phyloP scores from a whole-genome alignment of 495 filamentous ascomycete genomes.

The Durotheca rogersii region DNA sequence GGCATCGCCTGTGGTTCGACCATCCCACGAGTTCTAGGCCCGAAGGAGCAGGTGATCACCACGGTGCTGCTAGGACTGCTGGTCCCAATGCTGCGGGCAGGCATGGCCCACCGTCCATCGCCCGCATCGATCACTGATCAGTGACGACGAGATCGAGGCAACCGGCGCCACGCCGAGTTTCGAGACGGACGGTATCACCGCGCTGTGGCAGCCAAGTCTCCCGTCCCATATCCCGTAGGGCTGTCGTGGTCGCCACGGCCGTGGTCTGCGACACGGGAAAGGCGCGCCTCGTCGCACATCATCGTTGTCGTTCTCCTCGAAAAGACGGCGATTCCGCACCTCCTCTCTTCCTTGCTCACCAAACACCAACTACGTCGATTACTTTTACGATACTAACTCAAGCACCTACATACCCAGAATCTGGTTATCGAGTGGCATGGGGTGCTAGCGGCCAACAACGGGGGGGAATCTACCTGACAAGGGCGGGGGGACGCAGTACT shows the following conservation, averaged over 20 bases:
- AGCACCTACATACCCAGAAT: no score
- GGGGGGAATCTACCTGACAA: constrained; percentile 12
- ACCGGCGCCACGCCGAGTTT: not conserved
- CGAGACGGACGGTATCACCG: constrained; percentile 3
- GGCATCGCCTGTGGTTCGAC: constrained; percentile 18
- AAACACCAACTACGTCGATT: no score
- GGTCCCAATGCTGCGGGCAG: constrained; percentile 37
- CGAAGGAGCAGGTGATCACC: constrained; percentile 28
- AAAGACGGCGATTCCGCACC: constrained; percentile 24
- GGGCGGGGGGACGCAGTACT: no score
- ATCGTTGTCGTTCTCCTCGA: constrained; percentile 21
- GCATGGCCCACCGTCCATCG: constrained; percentile 7
- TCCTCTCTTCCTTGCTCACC: not conserved
- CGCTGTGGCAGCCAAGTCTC: no score
- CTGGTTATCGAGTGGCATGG: constrained; percentile 25
- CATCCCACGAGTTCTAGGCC: constrained; percentile 20
- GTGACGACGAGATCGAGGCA: not conserved
- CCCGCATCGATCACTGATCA: constrained; percentile 1
- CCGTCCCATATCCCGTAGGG: constrained; percentile 6
- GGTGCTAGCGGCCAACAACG: constrained; percentile 27
- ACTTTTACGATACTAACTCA: no score
- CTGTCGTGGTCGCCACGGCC: not conserved
- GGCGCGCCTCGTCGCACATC: constrained; percentile 23
- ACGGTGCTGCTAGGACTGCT: constrained; percentile 16
- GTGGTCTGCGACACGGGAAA: constrained; percentile 16